Conservation (phyloP, 768 basidiomycete genomes). For the Termitomyces sp. region DNA sequence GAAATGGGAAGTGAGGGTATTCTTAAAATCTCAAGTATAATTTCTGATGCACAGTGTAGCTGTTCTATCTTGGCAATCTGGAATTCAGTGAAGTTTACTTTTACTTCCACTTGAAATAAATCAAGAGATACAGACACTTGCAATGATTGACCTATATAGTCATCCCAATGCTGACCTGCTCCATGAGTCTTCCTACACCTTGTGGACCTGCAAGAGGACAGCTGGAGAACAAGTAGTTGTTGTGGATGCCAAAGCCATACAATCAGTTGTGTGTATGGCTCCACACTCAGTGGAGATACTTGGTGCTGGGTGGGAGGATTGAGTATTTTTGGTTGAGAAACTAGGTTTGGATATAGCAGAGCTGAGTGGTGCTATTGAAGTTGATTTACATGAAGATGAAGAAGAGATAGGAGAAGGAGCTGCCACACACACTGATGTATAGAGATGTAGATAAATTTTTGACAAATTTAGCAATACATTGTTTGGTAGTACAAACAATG, state of each 20-base stretch:
- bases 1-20: background rate
- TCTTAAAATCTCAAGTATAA: background rate
- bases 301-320: too few species aligned
- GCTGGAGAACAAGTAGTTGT: background rate
- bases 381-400: background rate
- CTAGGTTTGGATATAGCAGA: slow-evolving; percentile 13
- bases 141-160: background rate
- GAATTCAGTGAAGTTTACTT: background rate
- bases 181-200: background rate
- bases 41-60: background rate
- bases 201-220: background rate
- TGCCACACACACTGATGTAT: too few species aligned
- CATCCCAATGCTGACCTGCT: background rate
- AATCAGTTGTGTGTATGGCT: background rate
- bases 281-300: background rate
- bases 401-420: background rate
- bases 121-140: background rate
- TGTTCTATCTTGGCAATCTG: background rate
- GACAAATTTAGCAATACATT: too few species aligned
- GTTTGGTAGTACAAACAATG: too few species aligned
- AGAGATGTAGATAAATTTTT: background rate
- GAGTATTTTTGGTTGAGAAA: slow-evolving; percentile 8
- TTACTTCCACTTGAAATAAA: background rate
- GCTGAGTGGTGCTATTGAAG: slow-evolving; percentile 8
- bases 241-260: background rate